A percentile compares a stretch with the other conserved stretches of the same genome.
Conservation (phyloP, 306 rosid species). For the Medicago ruthenica region DNA sequence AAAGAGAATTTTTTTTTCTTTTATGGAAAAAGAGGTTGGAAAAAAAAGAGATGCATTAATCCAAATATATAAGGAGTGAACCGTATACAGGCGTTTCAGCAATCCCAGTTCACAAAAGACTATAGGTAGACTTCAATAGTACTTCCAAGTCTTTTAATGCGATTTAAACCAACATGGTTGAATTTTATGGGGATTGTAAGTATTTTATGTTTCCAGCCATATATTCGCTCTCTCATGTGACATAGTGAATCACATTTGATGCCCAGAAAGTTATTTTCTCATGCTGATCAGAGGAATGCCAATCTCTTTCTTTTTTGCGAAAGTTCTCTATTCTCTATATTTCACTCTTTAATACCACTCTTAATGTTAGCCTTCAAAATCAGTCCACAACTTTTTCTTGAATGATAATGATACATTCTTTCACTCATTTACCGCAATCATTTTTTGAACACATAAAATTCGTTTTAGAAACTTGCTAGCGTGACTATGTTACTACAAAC, state of each 20-base stretch:
- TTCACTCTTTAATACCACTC: background rate
- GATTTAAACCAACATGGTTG: background rate
- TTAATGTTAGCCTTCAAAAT: background rate
- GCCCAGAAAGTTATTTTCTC: slow-evolving; percentile 11
- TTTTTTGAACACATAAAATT: slow-evolving; percentile 2
- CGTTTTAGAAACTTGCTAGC: background rate
- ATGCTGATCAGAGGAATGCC: too few relatives aligned
- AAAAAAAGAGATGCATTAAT: too few relatives aligned
- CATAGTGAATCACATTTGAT: slow-evolving; percentile 17
- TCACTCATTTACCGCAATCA: slow-evolving; percentile 24
- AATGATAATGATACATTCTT: slow-evolving; percentile 3
- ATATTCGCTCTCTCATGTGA: background rate
- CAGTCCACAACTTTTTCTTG: background rate
- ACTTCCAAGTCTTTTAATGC: background rate
- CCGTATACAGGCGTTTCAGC: background rate
- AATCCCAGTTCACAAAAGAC: slow-evolving; percentile 16
- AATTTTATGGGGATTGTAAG: background rate
- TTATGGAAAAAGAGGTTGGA: too few relatives aligned
- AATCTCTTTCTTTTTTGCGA: too few relatives aligned
- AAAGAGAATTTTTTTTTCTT: too few relatives aligned
- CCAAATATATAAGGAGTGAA: too few relatives aligned
- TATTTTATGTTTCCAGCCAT: background rate
- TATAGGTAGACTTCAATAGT: background rate
- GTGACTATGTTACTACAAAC: slow-evolving; percentile 18
- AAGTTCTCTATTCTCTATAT: too few relatives aligned